Conservation (phyloP, 2,329 filamentous ascomycete genomes). For the Colletotrichum neosansevieriae region DNA sequence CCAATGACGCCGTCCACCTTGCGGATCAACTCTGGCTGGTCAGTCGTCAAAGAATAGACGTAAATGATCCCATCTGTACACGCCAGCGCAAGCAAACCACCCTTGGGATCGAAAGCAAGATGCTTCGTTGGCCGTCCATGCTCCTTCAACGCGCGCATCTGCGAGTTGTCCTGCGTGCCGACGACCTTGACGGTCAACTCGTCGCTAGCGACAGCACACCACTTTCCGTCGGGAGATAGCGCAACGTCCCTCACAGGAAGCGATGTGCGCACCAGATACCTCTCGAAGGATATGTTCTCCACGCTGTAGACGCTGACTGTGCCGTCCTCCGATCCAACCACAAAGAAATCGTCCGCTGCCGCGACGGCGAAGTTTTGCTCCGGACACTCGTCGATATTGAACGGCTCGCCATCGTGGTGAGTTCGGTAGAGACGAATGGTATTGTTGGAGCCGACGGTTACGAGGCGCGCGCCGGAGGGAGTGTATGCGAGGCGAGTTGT, state of each 20-base stretch:
- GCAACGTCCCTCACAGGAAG: conserved; percentile 88
- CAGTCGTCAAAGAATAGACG: conserved; percentile 83
- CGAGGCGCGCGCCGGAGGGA: conserved; percentile 84
- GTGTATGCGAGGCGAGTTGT: conserved; percentile 91
- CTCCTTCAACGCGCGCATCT: conserved; percentile 83
- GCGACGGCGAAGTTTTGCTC: conserved; percentile 87
- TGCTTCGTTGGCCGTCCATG: conserved; percentile 92
- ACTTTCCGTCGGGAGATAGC: conserved; percentile 83
- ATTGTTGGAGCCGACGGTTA: conserved; percentile 94
- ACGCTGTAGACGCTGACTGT: conserved; percentile 96
- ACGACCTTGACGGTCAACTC: conserved; percentile 93
- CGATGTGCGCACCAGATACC: conserved; percentile 85
- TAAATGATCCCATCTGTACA: conserved; percentile 92
- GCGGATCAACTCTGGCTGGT: conserved; percentile 83
- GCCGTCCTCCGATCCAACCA: conserved; percentile 93
- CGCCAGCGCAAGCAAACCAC: conserved; percentile 81
- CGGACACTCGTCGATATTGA: conserved; percentile 89
- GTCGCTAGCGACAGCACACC: conserved; percentile 97
- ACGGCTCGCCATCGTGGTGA: conserved; percentile 90
- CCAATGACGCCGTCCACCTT: conserved; percentile 90
- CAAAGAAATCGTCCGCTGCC: conserved; percentile 81
- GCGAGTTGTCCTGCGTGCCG: conserved; percentile 80
- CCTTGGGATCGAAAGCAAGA: conserved; percentile 86
- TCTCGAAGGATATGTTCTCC: conserved; percentile 78
- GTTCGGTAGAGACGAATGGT: conserved; percentile 93